Evolutionary conservation across 306 rosid genomes (phyloP).

Genomic region (Adenanthera pavonina): DNA sequence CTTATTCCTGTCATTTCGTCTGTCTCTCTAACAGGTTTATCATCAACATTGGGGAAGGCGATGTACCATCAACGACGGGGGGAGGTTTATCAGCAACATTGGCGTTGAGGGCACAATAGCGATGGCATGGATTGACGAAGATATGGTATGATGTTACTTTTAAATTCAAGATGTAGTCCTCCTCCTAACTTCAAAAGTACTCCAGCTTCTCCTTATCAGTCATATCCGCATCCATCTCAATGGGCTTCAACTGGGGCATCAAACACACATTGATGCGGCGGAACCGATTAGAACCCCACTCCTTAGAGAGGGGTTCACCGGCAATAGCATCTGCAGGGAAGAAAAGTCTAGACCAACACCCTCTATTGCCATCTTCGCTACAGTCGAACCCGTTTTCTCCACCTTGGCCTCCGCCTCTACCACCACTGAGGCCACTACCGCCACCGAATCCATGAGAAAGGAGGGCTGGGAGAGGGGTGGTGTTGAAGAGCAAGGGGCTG

Average conservation of each 20-base stretch:
- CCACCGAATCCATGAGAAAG: constrained; percentile 30
- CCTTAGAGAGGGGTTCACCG: constrained; percentile 65
- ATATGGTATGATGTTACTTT: too few species aligned
- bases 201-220: constrained; percentile 92
- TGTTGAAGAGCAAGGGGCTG: constrained; percentile 47
- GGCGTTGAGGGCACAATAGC: too few species aligned
- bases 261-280: constrained; percentile 90
- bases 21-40: too few species aligned
- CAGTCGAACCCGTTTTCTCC: constrained; percentile 51
- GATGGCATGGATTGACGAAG: too few species aligned
- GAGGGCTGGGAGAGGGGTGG: constrained; percentile 29
- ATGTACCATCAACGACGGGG: too few species aligned
- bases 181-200: constrained; percentile 73
- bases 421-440: constrained; percentile 26
- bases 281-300: constrained; percentile 85
- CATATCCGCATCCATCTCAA: constrained; percentile 91
- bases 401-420: constrained; percentile 44
- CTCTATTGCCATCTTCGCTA: constrained; percentile 40
- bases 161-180: constrained; percentile 56
- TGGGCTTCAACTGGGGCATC: constrained; percentile 77
- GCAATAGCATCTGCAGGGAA: constrained; percentile 64
- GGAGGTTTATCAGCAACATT: too few species aligned
- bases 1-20: too few species aligned
- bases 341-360: constrained; percentile 64
- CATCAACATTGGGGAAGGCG: too few species aligned